These are phyloP conservation scores for Cyberlindnera saturnus DNA, from an alignment of 805 yeast genomes.

Conservation along the genomic window DNA sequence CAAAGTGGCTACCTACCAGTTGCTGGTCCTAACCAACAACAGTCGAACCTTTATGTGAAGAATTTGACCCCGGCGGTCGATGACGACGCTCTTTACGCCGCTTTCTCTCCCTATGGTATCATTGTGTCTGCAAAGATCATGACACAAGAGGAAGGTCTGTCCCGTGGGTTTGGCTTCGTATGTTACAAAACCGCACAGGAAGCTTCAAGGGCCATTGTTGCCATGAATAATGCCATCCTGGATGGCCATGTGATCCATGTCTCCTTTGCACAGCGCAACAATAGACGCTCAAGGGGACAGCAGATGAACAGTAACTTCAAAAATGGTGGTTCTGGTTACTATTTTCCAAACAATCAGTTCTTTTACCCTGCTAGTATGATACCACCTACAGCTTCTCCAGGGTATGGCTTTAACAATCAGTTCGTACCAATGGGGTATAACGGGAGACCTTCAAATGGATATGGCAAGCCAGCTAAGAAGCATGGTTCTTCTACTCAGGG, in stretches of 20 bases:
- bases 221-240: constrained; percentile 52
- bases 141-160: constrained; percentile 32
- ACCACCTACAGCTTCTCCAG: background rate
- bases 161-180: constrained; percentile 76
- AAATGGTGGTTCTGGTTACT: background rate
- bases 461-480: too few relatives aligned
- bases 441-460: too few relatives aligned
- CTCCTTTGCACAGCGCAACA: constrained; percentile 70
- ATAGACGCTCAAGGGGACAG: constrained; percentile 29
- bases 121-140: constrained; percentile 48
- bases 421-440: background rate
- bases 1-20: constrained; percentile 24
- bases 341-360: constrained; percentile 2
- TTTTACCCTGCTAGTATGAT: constrained; percentile 2
- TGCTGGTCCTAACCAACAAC: constrained; percentile 47
- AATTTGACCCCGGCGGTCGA: constrained; percentile 45
- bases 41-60: constrained; percentile 64
- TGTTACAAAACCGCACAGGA: constrained; percentile 56
- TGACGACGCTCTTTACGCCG: constrained; percentile 40
- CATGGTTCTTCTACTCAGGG: background rate
- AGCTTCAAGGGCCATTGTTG: constrained; percentile 61
- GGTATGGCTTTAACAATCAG: background rate
- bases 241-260: constrained; percentile 52
- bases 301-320: constrained; percentile 23
- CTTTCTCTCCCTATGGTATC: constrained; percentile 41